phyloP scores from a whole-genome alignment of 257 asterid genomes.

The Fraxinus quadrangulata region DNA sequence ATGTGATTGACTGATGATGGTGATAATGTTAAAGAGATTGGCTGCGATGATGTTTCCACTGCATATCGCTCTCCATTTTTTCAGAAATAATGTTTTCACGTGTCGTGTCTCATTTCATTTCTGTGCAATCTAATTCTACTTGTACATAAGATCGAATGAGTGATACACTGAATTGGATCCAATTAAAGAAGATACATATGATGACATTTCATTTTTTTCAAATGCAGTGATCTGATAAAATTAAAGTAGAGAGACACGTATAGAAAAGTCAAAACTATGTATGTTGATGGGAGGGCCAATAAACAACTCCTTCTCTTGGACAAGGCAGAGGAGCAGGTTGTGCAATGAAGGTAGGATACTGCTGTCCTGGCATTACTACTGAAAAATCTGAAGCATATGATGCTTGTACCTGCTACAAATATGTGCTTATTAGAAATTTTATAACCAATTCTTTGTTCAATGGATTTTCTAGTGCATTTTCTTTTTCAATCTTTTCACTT shows the following conservation, averaged over 20 bases:
- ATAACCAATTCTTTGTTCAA: too few species aligned
- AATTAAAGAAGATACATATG: neutral
- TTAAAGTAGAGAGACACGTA: neutral
- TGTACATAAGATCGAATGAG: too few species aligned
- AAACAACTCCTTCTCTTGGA: constrained; percentile 57
- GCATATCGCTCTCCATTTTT: too few species aligned
- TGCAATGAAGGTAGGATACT: constrained; percentile 79
- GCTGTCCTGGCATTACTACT: constrained; percentile 89
- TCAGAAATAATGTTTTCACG: too few species aligned
- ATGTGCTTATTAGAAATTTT: neutral
- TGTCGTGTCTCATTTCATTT: too few species aligned
- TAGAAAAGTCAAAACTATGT: neutral
- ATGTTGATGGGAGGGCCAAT: constrained; percentile 57
- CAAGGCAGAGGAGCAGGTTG: constrained; percentile 81
- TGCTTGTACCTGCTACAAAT: constrained; percentile 42
- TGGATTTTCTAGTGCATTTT: too few species aligned
- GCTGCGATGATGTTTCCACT: too few species aligned
- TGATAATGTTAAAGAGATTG: too few species aligned
- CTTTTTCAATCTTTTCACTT: too few species aligned
- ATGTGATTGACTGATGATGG: too few species aligned
- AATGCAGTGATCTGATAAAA: neutral
- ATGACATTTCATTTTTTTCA: neutral
- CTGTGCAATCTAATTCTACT: too few species aligned
- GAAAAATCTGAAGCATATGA: constrained; percentile 57
- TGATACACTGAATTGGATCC: neutral